Conservation (phyloP, 1,284 basidiomycete species). For the Marasmius sp. region DNA sequence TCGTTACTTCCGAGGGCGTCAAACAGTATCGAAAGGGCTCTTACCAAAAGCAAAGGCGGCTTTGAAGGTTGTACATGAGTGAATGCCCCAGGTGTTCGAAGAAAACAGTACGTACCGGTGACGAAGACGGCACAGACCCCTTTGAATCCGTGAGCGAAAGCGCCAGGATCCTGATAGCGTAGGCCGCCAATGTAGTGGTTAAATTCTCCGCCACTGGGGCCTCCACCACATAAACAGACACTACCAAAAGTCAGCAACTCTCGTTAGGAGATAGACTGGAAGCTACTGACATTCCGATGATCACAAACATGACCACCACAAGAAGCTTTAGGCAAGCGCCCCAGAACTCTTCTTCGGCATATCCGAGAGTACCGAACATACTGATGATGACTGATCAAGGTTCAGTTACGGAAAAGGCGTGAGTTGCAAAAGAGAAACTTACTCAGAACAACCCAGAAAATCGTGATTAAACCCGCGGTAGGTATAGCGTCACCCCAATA, state of each 20-base stretch:
- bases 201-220: slow-evolving; percentile 36
- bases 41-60: slow-evolving; percentile 58
- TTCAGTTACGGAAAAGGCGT: not conserved
- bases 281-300: slow-evolving; percentile 43
- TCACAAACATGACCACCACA: slow-evolving; percentile 52
- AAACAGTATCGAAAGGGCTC: slow-evolving; percentile 1
- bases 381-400: slow-evolving; percentile 30
- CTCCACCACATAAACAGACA: slow-evolving; percentile 43
- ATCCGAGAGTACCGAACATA: slow-evolving; percentile 43
- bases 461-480: slow-evolving; percentile 45
- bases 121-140: slow-evolving; percentile 43
- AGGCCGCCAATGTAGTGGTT: slow-evolving; percentile 41
- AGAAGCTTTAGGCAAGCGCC: slow-evolving; percentile 57
- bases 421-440: slow-evolving; percentile 14
- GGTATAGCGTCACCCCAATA: slow-evolving; percentile 38
- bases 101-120: slow-evolving; percentile 25
- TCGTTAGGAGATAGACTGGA: not conserved
- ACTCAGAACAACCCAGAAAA: slow-evolving; percentile 45
- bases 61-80: not conserved
- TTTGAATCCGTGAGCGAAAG: slow-evolving; percentile 47
- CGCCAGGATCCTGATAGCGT: slow-evolving; percentile 51
- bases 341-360: slow-evolving; percentile 57
- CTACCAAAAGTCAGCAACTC: slow-evolving; percentile 16
- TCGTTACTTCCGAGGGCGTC: too few species aligned
- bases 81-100: not conserved